These are phyloP conservation scores for Lodderomyces margitis DNA, from an alignment of 1,139 yeast species.

Conservation along the genomic window DNA sequence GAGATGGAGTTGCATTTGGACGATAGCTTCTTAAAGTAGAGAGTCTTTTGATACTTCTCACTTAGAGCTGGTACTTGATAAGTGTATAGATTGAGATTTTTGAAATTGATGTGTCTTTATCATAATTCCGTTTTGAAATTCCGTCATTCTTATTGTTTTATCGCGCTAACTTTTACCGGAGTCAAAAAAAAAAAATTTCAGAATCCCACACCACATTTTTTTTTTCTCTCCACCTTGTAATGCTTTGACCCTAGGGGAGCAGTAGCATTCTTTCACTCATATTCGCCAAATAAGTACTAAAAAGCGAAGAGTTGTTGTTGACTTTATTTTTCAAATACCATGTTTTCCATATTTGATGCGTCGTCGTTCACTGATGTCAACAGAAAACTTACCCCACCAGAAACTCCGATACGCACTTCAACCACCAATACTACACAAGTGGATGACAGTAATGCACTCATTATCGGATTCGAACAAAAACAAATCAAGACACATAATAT, in stretches of 20 bases:
- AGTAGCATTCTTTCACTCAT: neutral
- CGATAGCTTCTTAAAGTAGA: conserved; percentile 17
- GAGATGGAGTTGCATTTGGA: conserved; percentile 35
- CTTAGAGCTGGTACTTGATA: conserved; percentile 1
- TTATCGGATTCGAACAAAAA: conserved; percentile 9
- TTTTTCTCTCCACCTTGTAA: neutral
- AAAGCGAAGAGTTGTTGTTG: too few relatives aligned
- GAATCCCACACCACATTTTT: neutral
- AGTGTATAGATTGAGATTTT: too few relatives aligned
- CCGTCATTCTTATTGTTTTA: neutral
- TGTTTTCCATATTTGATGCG: conserved; percentile 10
- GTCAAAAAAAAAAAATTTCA: neutral
- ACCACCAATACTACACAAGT: neutral
- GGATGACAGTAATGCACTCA: too few relatives aligned
- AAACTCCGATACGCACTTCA: neutral
- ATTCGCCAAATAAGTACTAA: too few relatives aligned
- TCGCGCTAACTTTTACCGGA: neutral
- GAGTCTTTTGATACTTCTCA: neutral
- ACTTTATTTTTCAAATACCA: neutral
- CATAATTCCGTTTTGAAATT: conserved; percentile 1
- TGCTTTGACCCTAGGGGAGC: neutral
- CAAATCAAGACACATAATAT: conserved; percentile 13
- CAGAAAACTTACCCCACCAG: neutral
- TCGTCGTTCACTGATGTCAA: conserved; percentile 5
- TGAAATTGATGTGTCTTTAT: too few relatives aligned